Evolutionary conservation across 257 asterid species (phyloP).

Genomic region (Fraxinus quadrangulata): DNA sequence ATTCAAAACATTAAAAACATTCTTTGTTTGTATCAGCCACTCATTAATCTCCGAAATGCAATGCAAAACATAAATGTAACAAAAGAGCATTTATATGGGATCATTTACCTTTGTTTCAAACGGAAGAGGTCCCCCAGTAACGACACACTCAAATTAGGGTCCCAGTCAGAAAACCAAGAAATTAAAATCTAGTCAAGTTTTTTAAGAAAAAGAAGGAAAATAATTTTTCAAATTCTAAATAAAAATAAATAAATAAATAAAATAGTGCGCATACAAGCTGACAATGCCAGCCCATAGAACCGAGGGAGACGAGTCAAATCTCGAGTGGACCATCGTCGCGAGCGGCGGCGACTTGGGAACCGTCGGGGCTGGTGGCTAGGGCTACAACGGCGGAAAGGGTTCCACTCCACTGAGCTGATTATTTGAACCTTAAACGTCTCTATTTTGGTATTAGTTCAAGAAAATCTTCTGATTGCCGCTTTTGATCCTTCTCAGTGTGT

Average conservation of each 20-base stretch:
- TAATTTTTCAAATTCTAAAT: not conserved
- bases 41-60: not conserved
- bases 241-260: not conserved
- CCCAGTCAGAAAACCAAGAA: conserved; percentile 46
- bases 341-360: too few relatives aligned
- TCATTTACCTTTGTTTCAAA: conserved; percentile 59
- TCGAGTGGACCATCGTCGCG: too few relatives aligned
- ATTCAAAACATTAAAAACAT: too few relatives aligned
- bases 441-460: not conserved
- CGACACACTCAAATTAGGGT: conserved; percentile 69
- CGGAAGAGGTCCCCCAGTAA: conserved; percentile 87
- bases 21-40: too few relatives aligned
- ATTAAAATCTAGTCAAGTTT: not conserved
- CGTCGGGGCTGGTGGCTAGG: too few relatives aligned
- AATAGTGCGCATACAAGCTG: conserved; percentile 7
- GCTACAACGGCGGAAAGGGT: not conserved
- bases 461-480: not conserved
- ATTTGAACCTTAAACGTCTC: too few relatives aligned
- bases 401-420: too few relatives aligned
- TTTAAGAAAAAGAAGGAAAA: not conserved
- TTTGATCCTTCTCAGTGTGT: too few relatives aligned
- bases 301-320: too few relatives aligned
- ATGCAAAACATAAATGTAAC: not conserved
- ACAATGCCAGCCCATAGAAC: too few relatives aligned
- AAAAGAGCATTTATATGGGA: not conserved